These are phyloP conservation scores for Hibiscus syriacus DNA, from an alignment of 345 rosid genomes.

Conservation along the genomic window DNA sequence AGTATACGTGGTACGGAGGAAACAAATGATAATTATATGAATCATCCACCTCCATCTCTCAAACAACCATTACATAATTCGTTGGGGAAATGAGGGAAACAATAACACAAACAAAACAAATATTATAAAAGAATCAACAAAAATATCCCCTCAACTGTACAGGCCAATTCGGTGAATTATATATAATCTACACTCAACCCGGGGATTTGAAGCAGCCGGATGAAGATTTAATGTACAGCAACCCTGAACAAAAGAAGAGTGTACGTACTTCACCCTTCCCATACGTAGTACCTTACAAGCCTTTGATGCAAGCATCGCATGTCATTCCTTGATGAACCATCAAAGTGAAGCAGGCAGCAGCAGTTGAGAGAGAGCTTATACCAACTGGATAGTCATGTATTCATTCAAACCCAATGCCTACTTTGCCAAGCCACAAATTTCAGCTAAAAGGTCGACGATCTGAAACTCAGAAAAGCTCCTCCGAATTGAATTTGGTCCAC, in stretches of 20 bases:
- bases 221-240: constrained; percentile 22
- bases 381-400: not conserved
- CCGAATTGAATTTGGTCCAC: constrained; percentile 86
- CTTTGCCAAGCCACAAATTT: constrained; percentile 4
- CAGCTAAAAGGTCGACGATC: constrained; percentile 4
- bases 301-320: not conserved
- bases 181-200: too few relatives aligned
- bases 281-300: constrained; percentile 12
- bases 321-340: not conserved
- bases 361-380: not conserved
- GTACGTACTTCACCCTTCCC: not conserved
- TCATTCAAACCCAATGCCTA: constrained; percentile 17
- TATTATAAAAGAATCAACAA: too few relatives aligned
- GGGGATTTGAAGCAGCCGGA: constrained; percentile 1
- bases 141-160: too few relatives aligned
- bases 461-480: constrained; percentile 60
- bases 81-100: too few relatives aligned
- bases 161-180: too few relatives aligned
- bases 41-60: constrained; percentile 13
- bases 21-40: constrained; percentile 7
- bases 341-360: constrained; percentile 6
- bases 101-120: too few relatives aligned
- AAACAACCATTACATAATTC: constrained; percentile 25
- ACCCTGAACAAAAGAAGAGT: not conserved
- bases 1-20: too few relatives aligned